A percentile compares a stretch with the other conserved stretches of the same genome.
Evolutionary conservation across 768 basidiomycete genomes (phyloP).

Genomic region (Clavaria fumosa): DNA sequence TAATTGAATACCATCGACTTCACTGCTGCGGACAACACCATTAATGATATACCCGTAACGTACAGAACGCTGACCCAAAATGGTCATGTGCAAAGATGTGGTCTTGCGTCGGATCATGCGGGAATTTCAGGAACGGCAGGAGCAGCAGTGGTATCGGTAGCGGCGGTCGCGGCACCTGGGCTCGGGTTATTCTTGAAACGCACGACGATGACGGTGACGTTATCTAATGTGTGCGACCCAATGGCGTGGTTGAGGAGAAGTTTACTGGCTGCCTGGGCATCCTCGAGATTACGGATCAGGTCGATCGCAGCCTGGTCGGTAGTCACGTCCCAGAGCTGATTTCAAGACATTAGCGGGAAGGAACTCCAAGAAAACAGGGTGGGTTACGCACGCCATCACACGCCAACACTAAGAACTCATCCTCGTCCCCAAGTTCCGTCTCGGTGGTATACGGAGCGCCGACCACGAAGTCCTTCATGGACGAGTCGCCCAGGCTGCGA

Average conservation of each 20-base stretch:
- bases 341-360: slow-evolving; percentile 8
- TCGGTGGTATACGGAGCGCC: slow-evolving; percentile 98
- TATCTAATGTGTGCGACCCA: slow-evolving; percentile 82
- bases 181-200: slow-evolving; percentile 51
- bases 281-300: slow-evolving; percentile 50
- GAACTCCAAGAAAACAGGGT: no score
- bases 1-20: no score
- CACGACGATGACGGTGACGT: slow-evolving; percentile 83
- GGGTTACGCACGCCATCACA: slow-evolving; percentile 79
- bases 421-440: slow-evolving; percentile 76
- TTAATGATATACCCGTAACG: no score
- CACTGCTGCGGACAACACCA: no score
- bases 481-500: slow-evolving; percentile 86
- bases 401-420: slow-evolving; percentile 90
- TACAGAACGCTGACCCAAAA: no score
- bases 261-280: slow-evolving; percentile 73
- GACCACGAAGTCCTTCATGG: slow-evolving; percentile 99
- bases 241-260: slow-evolving; percentile 73
- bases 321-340: slow-evolving; percentile 90
- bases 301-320: slow-evolving; percentile 86
- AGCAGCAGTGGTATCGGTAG: no score
- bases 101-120: no score
- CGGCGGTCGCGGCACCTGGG: no score
- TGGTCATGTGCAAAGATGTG: no score
- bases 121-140: no score